Evolutionary conservation across 768 basidiomycete genomes (phyloP), one percentile per base, ranked within the genome.

Genomic region (Suillus americanus): DNA sequence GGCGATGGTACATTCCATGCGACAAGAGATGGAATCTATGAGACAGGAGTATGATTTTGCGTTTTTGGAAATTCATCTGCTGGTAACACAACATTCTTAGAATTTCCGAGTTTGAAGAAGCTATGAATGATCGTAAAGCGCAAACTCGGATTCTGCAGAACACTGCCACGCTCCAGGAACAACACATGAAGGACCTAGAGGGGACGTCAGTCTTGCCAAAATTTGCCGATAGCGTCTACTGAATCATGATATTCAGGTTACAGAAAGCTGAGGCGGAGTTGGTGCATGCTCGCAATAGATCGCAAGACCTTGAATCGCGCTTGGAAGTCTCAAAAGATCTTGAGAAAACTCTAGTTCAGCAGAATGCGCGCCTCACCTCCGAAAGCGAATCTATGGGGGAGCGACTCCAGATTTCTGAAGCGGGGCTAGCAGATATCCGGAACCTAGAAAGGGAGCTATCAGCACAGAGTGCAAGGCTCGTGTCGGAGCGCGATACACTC

Each of bases 121-220:
- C 71, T 37, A 62, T 60, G 60, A 64, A 70, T 64, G 76, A 76
- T 45, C 65, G 67, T n/a, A 66, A 62, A 37, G 54, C 62, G 65
- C 74, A 75, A 45, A 62, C 76, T n/a, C 73, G 69, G 46, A 65
- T 72, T 23, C 69, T 77, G 61, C 74, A 72, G 41, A 68, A 76
- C 60, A 67, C 73, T n/a, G 70, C 72, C 40, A 68, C 73, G 0
- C 73, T 73, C 61, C 75, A 77, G 50, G 75, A 76, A 66, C 72
- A 64, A 28, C 71, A 69, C n/a, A 50, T 69, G 46, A 73, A 69
- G 53, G 63, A 59, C 23, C 48, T 72, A 46, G 75, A 77, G 63
- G 61, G 66, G 53, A 73, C 72, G 75, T 76, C 71, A 50, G 45
- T 38, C 14, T 55, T 46, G 33, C 38, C 45, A 35, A 55, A 25